Conservation (phyloP, 1,139 yeast genomes). For the Suhomyces chickasaworum region DNA sequence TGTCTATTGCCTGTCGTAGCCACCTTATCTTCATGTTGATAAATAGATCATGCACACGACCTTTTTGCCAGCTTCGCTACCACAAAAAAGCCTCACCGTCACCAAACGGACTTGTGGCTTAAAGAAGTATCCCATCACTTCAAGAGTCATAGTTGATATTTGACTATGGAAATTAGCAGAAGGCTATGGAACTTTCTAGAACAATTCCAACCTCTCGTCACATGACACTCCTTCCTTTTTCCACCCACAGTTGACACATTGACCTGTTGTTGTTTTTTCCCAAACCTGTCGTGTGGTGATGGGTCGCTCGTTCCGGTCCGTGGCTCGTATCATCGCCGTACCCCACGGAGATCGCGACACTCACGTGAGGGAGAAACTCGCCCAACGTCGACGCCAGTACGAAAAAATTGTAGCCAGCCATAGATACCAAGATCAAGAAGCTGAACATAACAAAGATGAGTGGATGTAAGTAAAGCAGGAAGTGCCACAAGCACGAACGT, state of each 20-base stretch:
- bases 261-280: too few species aligned
- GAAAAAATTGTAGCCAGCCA: slow-evolving; percentile 10
- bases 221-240: too few species aligned
- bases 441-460: slow-evolving; percentile 21
- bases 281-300: not conserved
- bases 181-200: not conserved
- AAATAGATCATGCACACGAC: too few species aligned
- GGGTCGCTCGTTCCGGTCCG: not conserved
- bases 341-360: slow-evolving; percentile 1
- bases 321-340: slow-evolving; percentile 5
- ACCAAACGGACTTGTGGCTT: not conserved
- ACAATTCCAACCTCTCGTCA: too few species aligned
- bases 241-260: too few species aligned
- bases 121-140: not conserved
- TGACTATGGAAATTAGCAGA: too few species aligned
- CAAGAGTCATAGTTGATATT: too few species aligned
- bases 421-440: slow-evolving; percentile 8
- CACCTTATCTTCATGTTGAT: too few species aligned
- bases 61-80: not conserved
- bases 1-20: not conserved
- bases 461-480: slow-evolving; percentile 27
- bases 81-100: not conserved
- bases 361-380: slow-evolving; percentile 3
- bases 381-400: slow-evolving; percentile 12
- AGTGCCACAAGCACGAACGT: not conserved